These are phyloP conservation scores for Tympanopsis confertula DNA, from an alignment of 2,329 filamentous ascomycete genomes.

Conservation along the genomic window DNA sequence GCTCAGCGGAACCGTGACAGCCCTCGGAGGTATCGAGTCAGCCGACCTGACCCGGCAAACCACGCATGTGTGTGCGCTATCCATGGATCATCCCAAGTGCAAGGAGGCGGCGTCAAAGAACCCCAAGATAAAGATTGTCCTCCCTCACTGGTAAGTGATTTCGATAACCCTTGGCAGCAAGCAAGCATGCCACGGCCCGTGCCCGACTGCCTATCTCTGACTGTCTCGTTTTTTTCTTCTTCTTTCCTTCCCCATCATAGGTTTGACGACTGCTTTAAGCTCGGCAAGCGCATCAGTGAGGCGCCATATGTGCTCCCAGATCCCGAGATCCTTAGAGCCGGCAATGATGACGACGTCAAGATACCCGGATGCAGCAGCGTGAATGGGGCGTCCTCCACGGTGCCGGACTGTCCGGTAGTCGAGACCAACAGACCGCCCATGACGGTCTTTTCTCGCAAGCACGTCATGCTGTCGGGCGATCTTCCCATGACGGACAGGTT, in stretches of 20 bases:
- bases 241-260: slow-evolving; percentile 15
- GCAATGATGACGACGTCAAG: slow-evolving; percentile 40
- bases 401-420: slow-evolving; percentile 29
- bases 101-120: slow-evolving; percentile 49
- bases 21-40: slow-evolving; percentile 75
- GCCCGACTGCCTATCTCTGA: no score
- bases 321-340: slow-evolving; percentile 63
- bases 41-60: slow-evolving; percentile 60
- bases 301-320: slow-evolving; percentile 75
- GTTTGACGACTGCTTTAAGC: slow-evolving; percentile 93
- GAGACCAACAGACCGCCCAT: slow-evolving; percentile 36
- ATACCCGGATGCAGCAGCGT: slow-evolving; percentile 49
- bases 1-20: slow-evolving; percentile 78
- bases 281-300: slow-evolving; percentile 85
- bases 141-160: slow-evolving; percentile 76
- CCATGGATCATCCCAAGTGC: slow-evolving; percentile 64
- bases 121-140: slow-evolving; percentile 67
- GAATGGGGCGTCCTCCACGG: slow-evolving; percentile 49
- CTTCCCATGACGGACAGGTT: slow-evolving; percentile 60
- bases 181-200: no score
- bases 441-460: slow-evolving; percentile 66
- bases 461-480: slow-evolving; percentile 69
- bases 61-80: slow-evolving; percentile 81
- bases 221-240: no score
- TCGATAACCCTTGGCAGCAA: no score